Evolutionary conservation across 2,329 filamentous ascomycete genomes (phyloP), one percentile per base, ranked within the genome.

Genomic region (Colletotrichum cereale): DNA sequence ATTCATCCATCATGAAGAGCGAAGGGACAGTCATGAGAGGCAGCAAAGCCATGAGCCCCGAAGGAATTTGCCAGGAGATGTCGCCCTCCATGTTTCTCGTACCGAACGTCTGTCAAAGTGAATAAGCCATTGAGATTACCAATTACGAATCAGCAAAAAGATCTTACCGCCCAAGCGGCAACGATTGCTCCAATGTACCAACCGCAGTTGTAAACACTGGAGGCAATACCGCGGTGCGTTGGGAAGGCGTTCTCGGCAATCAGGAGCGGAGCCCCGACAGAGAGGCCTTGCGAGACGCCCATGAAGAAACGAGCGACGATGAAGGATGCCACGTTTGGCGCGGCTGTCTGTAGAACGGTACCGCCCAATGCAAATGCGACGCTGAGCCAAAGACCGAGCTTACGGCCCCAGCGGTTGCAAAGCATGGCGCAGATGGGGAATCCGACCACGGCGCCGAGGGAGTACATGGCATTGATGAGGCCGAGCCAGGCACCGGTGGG

Each of bases 11-110:
- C 36, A 77, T 68, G 71, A 76, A 74, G 50, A 78, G 74, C 56
- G 74, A 75, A 31, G 72, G 69, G 29, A 77, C 66, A 65, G 76
- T 75, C 57, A 85, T 72, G 24, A 82, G 63, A 2, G 84, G 84
- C 83, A 66, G 81, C 24, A 79, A 81, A 70, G 84, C 82, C 72
- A 88, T 86, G 2, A 88, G 75, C 3, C 86, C 77, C 40, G 71
- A 73, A 34, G 71, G 71, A 26, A 73, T 62, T 7, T 67, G 38
- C 71, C 71, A 73, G 3, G 50, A 53, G 6, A 53, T 18, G 16
- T 53, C 18, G 66, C 58, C 60, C 48, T 42, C 12, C 16, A 70
- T 50, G 16, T 73, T 61, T 42, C 71, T 50, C n/a, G 66, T 70
- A 2, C 66, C 71, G 36, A 58, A 73, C 4, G 71, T 71, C 36